A percentile compares a stretch with the other conserved stretches of the same genome.
Conservation (phyloP, 2,329 filamentous ascomycete species). For the Aspergillus puulaauensis region DNA sequence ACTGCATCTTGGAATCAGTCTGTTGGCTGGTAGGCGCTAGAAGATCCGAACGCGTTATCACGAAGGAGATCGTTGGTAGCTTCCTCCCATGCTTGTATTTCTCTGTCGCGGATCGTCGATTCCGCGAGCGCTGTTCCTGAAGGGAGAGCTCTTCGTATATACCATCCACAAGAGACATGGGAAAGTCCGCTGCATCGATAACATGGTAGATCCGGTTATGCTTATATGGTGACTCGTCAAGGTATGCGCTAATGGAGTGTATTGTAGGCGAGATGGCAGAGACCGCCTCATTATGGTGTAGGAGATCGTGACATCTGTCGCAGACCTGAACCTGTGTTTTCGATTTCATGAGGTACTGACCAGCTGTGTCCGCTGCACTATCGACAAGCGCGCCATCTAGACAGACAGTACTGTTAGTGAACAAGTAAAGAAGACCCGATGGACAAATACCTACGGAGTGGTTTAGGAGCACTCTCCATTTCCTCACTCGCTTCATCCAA, state of each 20-base stretch:
- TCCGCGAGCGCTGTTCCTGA: slow-evolving; percentile 73
- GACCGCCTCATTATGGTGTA: slow-evolving; percentile 70
- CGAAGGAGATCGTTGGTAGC: slow-evolving; percentile 81
- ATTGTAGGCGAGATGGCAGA: slow-evolving; percentile 80
- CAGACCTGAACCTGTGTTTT: slow-evolving; percentile 54
- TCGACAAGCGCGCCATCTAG: slow-evolving; percentile 24
- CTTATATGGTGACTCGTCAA: slow-evolving; percentile 83
- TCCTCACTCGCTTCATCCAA: slow-evolving; percentile 13
- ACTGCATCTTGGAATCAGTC: slow-evolving; percentile 84
- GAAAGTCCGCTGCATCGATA: slow-evolving; percentile 93
- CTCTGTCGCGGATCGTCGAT: slow-evolving; percentile 69
- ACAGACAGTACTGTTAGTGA: slow-evolving; percentile 5
- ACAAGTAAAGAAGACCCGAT: background rate
- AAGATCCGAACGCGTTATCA: slow-evolving; percentile 86
- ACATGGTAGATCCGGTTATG: slow-evolving; percentile 95
- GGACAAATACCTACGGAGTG: slow-evolving; percentile 12
- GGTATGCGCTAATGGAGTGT: slow-evolving; percentile 76
- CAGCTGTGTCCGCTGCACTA: slow-evolving; percentile 20
- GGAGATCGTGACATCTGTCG: slow-evolving; percentile 79
- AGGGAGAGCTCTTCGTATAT: slow-evolving; percentile 70
- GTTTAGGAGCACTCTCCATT: slow-evolving; percentile 7
- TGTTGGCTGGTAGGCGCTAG: slow-evolving; percentile 80
- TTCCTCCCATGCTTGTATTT: slow-evolving; percentile 67
- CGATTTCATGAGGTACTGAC: slow-evolving; percentile 21
- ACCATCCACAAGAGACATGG: slow-evolving; percentile 82